Evolutionary conservation across 2,329 filamentous ascomycete species (phyloP).

Genomic region (Talaromyces amestolkiae): DNA sequence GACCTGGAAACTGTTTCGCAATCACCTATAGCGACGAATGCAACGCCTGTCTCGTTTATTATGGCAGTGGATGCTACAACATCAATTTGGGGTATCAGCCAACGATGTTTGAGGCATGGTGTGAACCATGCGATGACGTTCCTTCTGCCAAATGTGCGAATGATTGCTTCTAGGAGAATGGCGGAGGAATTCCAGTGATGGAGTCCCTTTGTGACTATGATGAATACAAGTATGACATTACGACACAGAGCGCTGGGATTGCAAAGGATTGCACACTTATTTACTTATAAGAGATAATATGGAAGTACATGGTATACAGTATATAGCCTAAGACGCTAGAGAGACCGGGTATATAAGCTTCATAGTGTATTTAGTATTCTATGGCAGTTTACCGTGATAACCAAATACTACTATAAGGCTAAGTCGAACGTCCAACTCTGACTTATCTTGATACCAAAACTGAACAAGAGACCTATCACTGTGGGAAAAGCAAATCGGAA

Average conservation of each 20-base stretch:
- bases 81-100: background rate
- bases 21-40: background rate
- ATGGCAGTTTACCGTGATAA: background rate
- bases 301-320: too few relatives aligned
- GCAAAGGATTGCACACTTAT: too few relatives aligned
- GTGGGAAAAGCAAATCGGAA: too few relatives aligned
- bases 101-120: background rate
- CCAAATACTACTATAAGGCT: background rate
- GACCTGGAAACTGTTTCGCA: background rate
- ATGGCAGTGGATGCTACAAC: slow-evolving; percentile 1
- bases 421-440: background rate
- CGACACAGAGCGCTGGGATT: background rate
- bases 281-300: too few relatives aligned
- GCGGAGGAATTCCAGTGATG: background rate
- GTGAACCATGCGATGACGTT: background rate
- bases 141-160: background rate
- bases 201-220: background rate
- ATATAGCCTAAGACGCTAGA: too few relatives aligned
- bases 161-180: background rate
- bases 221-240: background rate
- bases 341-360: too few relatives aligned
- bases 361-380: background rate
- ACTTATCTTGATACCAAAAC: too few relatives aligned
- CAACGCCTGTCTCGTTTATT: background rate
- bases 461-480: too few relatives aligned